Percentiles rank a stretch among this genome's conserved stretches.
Evolutionary conservation across 2,329 filamentous ascomycete genomes (phyloP).

Genomic region (Neoscytalidium dimidiatum): DNA sequence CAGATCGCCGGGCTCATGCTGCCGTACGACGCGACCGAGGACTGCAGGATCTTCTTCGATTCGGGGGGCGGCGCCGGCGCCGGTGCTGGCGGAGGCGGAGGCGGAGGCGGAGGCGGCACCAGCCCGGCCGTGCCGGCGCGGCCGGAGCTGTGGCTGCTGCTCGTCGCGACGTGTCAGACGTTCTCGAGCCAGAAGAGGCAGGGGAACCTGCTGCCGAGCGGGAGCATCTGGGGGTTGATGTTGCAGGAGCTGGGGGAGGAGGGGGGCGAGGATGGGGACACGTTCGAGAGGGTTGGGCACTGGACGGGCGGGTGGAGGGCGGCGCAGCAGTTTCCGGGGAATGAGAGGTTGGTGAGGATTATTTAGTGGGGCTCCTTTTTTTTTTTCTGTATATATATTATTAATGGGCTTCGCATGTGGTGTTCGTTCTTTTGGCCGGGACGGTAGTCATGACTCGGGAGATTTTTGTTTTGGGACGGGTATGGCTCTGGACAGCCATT

Average conservation of each 20-base stretch:
- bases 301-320: background rate
- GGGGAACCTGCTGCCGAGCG: background rate
- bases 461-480: too few species aligned
- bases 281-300: background rate
- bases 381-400: background rate
- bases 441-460: too few species aligned
- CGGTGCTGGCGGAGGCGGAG: background rate
- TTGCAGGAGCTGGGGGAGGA: background rate
- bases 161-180: background rate
- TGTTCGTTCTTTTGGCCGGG: background rate
- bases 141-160: background rate
- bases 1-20: background rate
- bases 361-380: background rate
- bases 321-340: slow-evolving; percentile 7
- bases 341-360: background rate
- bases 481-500: too few species aligned
- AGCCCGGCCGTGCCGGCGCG: background rate
- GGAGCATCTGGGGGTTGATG: background rate
- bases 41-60: slow-evolving; percentile 3
- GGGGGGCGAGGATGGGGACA: background rate
- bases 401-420: background rate
- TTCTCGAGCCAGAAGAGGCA: slow-evolving; percentile 5
- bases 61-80: background rate
- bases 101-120: background rate
- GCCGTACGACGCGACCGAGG: slow-evolving; percentile 9